Conservation (phyloP, 1,284 basidiomycete species). For the Fomitopsis pinicola region DNA sequence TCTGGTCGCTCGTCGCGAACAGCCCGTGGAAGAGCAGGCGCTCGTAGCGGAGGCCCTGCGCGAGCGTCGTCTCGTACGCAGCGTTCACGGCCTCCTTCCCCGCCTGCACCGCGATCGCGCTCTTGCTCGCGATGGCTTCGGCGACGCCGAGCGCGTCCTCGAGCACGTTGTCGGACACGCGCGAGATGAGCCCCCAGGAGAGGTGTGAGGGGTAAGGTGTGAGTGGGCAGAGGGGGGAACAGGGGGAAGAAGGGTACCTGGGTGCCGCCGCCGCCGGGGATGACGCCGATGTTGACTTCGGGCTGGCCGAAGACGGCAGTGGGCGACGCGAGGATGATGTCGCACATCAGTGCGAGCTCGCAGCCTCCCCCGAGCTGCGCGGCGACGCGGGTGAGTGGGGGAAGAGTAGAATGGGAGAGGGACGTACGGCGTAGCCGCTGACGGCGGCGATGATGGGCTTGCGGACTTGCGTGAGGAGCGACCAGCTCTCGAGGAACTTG, state of each 20-base stretch:
- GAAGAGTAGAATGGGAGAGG: background rate
- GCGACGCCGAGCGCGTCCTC: constrained; percentile 88
- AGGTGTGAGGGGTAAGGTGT: too few relatives aligned
- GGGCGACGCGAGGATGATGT: constrained; percentile 94
- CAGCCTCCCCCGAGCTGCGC: constrained; percentile 90
- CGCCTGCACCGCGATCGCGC: constrained; percentile 83
- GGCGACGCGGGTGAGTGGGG: background rate
- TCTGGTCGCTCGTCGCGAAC: constrained; percentile 96
- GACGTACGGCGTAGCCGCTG: constrained; percentile 73
- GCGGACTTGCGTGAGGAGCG: constrained; percentile 66
- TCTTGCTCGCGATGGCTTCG: constrained; percentile 79
- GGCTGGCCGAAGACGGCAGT: constrained; percentile 95
- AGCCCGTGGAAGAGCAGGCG: constrained; percentile 88
- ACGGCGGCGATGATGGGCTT: constrained; percentile 98
- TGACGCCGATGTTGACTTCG: constrained; percentile 96
- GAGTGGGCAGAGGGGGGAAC: background rate
- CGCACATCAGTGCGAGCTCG: constrained; percentile 95
- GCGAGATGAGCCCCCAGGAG: constrained; percentile 82
- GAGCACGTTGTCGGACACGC: constrained; percentile 82
- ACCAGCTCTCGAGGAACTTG: constrained; percentile 91
- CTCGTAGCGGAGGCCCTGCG: constrained; percentile 87
- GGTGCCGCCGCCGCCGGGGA: constrained; percentile 79
- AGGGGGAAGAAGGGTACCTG: background rate
- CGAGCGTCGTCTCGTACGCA: constrained; percentile 80
- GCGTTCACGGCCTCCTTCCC: constrained; percentile 96